Conservation (phyloP, 352 stramenopile species). For the Globisporangium barbulae region DNA sequence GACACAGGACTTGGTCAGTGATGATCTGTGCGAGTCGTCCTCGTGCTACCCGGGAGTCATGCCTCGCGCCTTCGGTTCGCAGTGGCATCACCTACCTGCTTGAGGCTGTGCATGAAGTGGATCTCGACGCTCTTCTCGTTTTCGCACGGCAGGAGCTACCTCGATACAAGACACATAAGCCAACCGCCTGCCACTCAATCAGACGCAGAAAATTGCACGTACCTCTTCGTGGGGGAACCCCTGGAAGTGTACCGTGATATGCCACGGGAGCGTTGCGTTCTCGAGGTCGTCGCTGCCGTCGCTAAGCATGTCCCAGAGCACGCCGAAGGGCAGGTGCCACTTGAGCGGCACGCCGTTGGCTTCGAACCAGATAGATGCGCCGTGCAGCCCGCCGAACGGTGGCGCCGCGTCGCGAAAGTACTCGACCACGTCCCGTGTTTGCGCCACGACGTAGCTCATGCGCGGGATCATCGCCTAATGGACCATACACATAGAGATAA, state of each 20-base stretch:
- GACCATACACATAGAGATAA: conserved; percentile 4
- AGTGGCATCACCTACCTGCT: conserved; percentile 34
- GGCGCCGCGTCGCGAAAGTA: conserved; percentile 76
- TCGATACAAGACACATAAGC: background rate
- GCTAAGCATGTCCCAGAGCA: conserved; percentile 59
- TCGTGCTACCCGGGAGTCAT: too few species aligned
- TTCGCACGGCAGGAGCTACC: conserved; percentile 62
- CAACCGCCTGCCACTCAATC: background rate
- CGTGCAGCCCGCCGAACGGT: conserved; percentile 50
- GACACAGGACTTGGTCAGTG: background rate
- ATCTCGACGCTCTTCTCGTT: conserved; percentile 73
- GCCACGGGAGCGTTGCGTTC: conserved; percentile 47
- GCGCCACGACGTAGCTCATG: conserved; percentile 73
- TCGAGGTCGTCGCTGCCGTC: background rate
- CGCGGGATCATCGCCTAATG: conserved; percentile 74
- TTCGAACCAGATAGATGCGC: conserved; percentile 71
- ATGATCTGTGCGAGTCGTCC: background rate
- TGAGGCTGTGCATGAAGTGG: conserved; percentile 86
- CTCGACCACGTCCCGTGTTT: conserved; percentile 71
- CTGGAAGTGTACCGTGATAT: conserved; percentile 79
- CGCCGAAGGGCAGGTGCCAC: conserved; percentile 76
- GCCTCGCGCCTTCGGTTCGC: background rate
- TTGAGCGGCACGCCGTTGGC: conserved; percentile 53
- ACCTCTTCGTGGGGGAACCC: conserved; percentile 57
- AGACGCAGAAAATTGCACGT: background rate